A percentile compares a stretch with the other conserved stretches of the same genome.
Evolutionary conservation across 1,284 basidiomycete genomes (phyloP).

Genomic region (Cryptococcus sp.): DNA sequence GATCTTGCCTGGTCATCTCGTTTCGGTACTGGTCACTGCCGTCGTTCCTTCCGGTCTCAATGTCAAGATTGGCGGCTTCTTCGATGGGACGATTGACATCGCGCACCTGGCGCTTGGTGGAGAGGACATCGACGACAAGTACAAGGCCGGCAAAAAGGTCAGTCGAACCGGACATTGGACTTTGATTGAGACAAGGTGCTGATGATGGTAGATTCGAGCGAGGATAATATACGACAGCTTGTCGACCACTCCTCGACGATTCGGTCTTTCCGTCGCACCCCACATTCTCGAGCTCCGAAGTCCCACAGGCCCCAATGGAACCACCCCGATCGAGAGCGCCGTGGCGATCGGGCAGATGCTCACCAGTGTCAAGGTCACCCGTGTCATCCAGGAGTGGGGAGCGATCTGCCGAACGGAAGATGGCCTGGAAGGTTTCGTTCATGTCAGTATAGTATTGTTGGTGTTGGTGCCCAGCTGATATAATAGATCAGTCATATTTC

Average conservation of each 20-base stretch:
- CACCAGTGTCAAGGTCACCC: constrained; percentile 63
- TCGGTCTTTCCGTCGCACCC: constrained; percentile 69
- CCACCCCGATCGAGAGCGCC: constrained; percentile 51
- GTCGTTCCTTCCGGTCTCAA: constrained; percentile 75
- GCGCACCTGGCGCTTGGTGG: constrained; percentile 60
- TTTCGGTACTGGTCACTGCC: constrained; percentile 78
- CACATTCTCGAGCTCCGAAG: constrained; percentile 61
- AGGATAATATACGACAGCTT: constrained; percentile 79
- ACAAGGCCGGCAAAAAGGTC: constrained; percentile 73
- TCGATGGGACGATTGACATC: constrained; percentile 83
- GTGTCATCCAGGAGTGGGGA: constrained; percentile 76
- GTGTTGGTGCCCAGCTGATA: not conserved
- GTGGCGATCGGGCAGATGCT: constrained; percentile 70
- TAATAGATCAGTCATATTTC: constrained; percentile 84
- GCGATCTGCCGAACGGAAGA: constrained; percentile 63
- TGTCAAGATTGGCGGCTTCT: constrained; percentile 87
- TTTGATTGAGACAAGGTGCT: not conserved
- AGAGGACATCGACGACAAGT: constrained; percentile 52
- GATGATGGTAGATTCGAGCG: constrained; percentile 60
- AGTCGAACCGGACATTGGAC: constrained; percentile 10
- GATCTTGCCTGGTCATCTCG: constrained; percentile 77
- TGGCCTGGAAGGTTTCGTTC: constrained; percentile 70
- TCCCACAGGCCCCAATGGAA: constrained; percentile 37
- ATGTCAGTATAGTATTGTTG: constrained; percentile 55
- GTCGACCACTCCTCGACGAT: constrained; percentile 64